A percentile compares a stretch with the other conserved stretches of the same genome.
These are phyloP conservation scores for Cubamyces lactineus DNA, from an alignment of 768 basidiomycete species.

Conservation along the genomic window DNA sequence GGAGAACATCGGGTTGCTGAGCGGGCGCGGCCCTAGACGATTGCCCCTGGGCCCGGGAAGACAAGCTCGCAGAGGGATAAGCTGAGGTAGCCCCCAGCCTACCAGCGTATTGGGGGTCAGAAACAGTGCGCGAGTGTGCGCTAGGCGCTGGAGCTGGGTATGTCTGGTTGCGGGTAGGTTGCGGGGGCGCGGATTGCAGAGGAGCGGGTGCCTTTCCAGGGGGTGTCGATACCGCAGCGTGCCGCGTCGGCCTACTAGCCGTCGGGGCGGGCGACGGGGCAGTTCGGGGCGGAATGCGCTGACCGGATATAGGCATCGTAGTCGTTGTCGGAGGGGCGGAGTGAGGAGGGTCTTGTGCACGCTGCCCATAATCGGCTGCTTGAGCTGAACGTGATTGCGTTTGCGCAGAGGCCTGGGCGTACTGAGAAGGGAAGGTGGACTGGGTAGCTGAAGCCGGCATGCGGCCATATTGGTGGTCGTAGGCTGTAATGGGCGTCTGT, in stretches of 20 bases:
- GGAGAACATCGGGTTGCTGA: conserved; percentile 53
- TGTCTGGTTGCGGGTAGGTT: conserved; percentile 27
- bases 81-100: neutral
- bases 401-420: neutral
- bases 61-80: conserved; percentile 20
- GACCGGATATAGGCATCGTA: conserved; percentile 6
- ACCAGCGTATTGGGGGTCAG: conserved; percentile 34
- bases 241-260: conserved; percentile 15
- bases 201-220: conserved; percentile 16
- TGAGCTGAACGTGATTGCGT: conserved; percentile 14
- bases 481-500: conserved; percentile 8
- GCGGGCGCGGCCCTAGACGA: conserved; percentile 18
- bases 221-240: conserved; percentile 24
- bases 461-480: conserved; percentile 16
- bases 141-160: conserved; percentile 17
- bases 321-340: conserved; percentile 3
- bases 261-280: conserved; percentile 31
- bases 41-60: conserved; percentile 30
- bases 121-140: conserved; percentile 27
- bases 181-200: conserved; percentile 18
- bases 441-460: neutral
- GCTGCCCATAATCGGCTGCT: conserved; percentile 9
- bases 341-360: conserved; percentile 15
- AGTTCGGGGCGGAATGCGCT: conserved; percentile 30
- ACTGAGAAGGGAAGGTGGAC: neutral